phyloP scores from a whole-genome alignment of 129 eudicot genomes.

The Dittrichia graveolens region DNA sequence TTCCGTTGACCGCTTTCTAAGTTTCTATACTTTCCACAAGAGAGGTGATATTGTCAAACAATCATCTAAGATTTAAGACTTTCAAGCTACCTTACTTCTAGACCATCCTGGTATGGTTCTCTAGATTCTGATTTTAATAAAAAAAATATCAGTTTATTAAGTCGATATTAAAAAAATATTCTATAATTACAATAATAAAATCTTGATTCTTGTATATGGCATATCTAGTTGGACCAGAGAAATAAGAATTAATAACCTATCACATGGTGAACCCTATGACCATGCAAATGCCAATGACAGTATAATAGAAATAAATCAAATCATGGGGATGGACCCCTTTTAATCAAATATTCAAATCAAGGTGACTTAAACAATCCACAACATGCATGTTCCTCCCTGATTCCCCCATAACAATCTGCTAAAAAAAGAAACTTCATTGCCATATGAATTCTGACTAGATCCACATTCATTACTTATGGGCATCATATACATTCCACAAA shows the following conservation, averaged over 20 bases:
- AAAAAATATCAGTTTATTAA: too few relatives aligned
- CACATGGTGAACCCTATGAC: constrained; percentile 33
- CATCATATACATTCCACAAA: constrained; percentile 34
- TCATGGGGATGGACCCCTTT: constrained; percentile 26
- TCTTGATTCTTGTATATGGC: background rate
- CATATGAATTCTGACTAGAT: constrained; percentile 38
- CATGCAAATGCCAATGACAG: constrained; percentile 4
- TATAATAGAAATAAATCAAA: constrained; percentile 13
- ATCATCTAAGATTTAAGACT: too few relatives aligned
- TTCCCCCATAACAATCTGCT: constrained; percentile 30
- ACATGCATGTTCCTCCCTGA: constrained; percentile 30
- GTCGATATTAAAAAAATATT: background rate
- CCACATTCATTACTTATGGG: constrained; percentile 28
- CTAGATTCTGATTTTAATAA: too few relatives aligned
- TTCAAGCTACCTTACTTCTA: too few relatives aligned
- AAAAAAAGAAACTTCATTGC: constrained; percentile 20
- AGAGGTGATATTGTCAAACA: too few relatives aligned
- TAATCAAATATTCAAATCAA: constrained; percentile 19
- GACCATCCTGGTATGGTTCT: too few relatives aligned
- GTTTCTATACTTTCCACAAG: too few relatives aligned
- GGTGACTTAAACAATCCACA: constrained; percentile 31
- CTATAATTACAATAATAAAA: background rate
- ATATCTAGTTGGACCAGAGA: background rate
- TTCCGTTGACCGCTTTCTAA: too few relatives aligned
- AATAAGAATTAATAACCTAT: constrained; percentile 11